phyloP scores from a whole-genome alignment of 192 early-diverging fungal species.

The Cetraspora pellucida region DNA sequence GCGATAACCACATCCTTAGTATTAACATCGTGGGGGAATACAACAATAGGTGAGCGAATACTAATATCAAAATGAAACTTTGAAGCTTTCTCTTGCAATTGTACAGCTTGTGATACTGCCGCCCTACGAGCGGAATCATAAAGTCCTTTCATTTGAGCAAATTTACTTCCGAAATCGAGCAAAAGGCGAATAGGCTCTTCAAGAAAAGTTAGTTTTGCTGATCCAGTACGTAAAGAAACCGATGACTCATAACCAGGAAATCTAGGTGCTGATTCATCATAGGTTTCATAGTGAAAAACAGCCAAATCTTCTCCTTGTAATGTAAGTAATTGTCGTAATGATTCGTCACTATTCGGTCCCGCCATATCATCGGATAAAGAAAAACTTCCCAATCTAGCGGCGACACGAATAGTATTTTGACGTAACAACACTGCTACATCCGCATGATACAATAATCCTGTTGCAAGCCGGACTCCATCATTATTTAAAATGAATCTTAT shows the following conservation, averaged over 20 bases:
- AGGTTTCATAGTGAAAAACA: slow-evolving; percentile 88
- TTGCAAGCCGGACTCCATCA: slow-evolving; percentile 76
- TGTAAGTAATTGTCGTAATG: slow-evolving; percentile 60
- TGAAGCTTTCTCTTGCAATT: slow-evolving; percentile 75
- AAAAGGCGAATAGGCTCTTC: slow-evolving; percentile 74
- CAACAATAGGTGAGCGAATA: slow-evolving; percentile 84
- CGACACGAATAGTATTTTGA: slow-evolving; percentile 59
- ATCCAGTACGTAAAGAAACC: slow-evolving; percentile 75
- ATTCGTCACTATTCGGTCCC: slow-evolving; percentile 1
- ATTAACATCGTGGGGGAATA: slow-evolving; percentile 67
- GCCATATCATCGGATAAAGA: slow-evolving; percentile 65
- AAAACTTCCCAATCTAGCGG: slow-evolving; percentile 73
- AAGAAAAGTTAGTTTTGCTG: slow-evolving; percentile 78
- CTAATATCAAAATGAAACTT: slow-evolving; percentile 85
- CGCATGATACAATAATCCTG: slow-evolving; percentile 70
- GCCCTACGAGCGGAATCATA: slow-evolving; percentile 89
- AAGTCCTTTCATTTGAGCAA: slow-evolving; percentile 82
- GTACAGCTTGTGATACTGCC: slow-evolving; percentile 74
- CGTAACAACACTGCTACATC: slow-evolving; percentile 69
- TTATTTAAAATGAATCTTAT: slow-evolving; percentile 83
- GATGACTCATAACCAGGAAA: slow-evolving; percentile 89
- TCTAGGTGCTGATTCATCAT: slow-evolving; percentile 48
- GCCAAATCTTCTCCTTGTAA: slow-evolving; percentile 90
- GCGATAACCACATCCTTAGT: slow-evolving; percentile 68
- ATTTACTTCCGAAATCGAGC: slow-evolving; percentile 80